Evolutionary conservation across 2,329 filamentous ascomycete genomes (phyloP).

Genomic region (Xylariaceae sp.): DNA sequence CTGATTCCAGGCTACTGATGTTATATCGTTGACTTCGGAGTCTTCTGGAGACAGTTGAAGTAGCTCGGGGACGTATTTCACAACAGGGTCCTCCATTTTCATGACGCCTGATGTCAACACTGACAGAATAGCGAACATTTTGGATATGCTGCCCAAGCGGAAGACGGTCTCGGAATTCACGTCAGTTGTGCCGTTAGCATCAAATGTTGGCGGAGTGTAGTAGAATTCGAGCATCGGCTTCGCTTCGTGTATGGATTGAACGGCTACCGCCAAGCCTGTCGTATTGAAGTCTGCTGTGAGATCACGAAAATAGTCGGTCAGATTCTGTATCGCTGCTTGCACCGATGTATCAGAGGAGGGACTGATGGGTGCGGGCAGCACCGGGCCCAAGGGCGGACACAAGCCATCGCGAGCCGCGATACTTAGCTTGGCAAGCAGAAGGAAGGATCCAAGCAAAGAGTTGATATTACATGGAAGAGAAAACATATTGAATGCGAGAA

Average conservation of each 20-base stretch:
- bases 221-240: slow-evolving; percentile 36
- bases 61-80: slow-evolving; percentile 26
- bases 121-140: slow-evolving; percentile 27
- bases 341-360: slow-evolving; percentile 32
- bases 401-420: slow-evolving; percentile 29
- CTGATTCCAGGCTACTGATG: slow-evolving; percentile 24
- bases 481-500: slow-evolving; percentile 7
- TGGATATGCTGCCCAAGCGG: slow-evolving; percentile 36
- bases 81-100: slow-evolving; percentile 21
- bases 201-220: slow-evolving; percentile 34
- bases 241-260: slow-evolving; percentile 40
- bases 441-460: slow-evolving; percentile 4
- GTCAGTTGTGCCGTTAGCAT: slow-evolving; percentile 24
- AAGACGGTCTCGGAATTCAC: slow-evolving; percentile 34
- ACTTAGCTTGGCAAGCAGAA: slow-evolving; percentile 16
- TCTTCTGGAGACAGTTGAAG: slow-evolving; percentile 20
- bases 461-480: neutral
- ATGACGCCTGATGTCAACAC: slow-evolving; percentile 21
- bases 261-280: slow-evolving; percentile 36
- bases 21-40: slow-evolving; percentile 21
- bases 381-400: slow-evolving; percentile 41
- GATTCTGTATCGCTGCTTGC: slow-evolving; percentile 20
- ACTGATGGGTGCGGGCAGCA: slow-evolving; percentile 34
- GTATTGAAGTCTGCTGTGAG: slow-evolving; percentile 26
- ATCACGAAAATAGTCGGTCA: slow-evolving; percentile 27